Base-by-base conservation (phyloP, 140 eudicot species). In the Artemisia princeps region DNA sequence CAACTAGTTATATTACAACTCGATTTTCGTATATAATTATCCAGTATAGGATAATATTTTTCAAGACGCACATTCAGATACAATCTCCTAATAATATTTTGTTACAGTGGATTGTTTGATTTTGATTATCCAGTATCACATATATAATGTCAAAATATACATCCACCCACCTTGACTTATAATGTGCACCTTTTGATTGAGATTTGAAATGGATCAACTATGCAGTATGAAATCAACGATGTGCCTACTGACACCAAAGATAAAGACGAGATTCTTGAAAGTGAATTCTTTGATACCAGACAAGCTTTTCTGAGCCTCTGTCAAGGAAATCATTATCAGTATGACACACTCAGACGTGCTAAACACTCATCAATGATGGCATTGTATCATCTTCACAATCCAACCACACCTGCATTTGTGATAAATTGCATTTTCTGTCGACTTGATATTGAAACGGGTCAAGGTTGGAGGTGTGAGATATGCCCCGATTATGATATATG, bases 321-420 rank as follows among this genome's bases (percentile, higher is more conserved):
- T 60, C 97, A 87, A 78, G 96, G 95, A 57, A 91, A 87, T 68
- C 95, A 87, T 78, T 91, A 91, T 50, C 96, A 87, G 64, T 91
- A 87, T 44, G 95, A 90, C 75, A 91, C 97, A 8, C 67, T 91
- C 46, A 89, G 96, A 40, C 94, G 96, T 26, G 97, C 97, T 52
- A 91, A 91, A 67, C 97, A 91, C 75, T 91, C 97, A 57, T 91
- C 96, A 14, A 91, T 87, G 89, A 87, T 91, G 97, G 91, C 91
- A 52, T 85, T 91, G 61, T 85, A 87, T 69, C 97, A 87, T 85
- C 96, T 87, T 28, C 96, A 91, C 74, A 91, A 91, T 73, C 96
- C 97, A 45, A 85, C 97, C 11, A 89, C 97, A 46, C 96, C 95
- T 24, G 96, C 97, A 40, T 85, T 84, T 78, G 91, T 91, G 50